A percentile compares a stretch with the other conserved stretches of the same genome.
Conservation (phyloP, 1,284 basidiomycete species). For the Ganoderma sinense region DNA sequence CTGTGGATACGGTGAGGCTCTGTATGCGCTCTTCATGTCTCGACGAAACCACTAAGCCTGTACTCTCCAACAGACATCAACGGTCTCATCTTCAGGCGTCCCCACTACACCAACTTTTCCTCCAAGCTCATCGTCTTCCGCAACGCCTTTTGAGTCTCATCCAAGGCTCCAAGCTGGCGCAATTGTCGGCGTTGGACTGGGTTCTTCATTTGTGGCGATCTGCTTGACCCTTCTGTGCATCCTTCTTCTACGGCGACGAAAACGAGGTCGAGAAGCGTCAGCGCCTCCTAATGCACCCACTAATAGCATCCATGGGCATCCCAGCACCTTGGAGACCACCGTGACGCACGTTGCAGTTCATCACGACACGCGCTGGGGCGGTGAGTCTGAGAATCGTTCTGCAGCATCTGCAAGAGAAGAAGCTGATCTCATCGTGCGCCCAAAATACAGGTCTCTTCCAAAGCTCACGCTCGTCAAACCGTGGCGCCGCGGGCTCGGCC, state of each 20-base stretch:
- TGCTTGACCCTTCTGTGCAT: not conserved
- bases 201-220: not conserved
- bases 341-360: not conserved
- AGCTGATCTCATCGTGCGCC: not conserved
- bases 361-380: not conserved
- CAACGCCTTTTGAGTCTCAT: not conserved
- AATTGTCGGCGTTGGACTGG: not conserved
- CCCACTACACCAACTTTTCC: not conserved
- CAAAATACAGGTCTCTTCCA: not conserved
- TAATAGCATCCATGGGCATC: not conserved
- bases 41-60: no score
- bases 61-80: no score
- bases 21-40: no score
- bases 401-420: not conserved
- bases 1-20: no score
- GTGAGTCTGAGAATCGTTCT: not conserved
- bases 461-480: not conserved
- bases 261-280: not conserved
- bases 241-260: not conserved
- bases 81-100: no score
- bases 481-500: not conserved
- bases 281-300: not conserved
- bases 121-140: not conserved
- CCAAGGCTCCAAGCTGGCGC: not conserved
- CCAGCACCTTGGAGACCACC: not conserved